These are phyloP conservation scores for Periconia macrospinosa DNA, from an alignment of 2,329 filamentous ascomycete genomes.

Conservation along the genomic window DNA sequence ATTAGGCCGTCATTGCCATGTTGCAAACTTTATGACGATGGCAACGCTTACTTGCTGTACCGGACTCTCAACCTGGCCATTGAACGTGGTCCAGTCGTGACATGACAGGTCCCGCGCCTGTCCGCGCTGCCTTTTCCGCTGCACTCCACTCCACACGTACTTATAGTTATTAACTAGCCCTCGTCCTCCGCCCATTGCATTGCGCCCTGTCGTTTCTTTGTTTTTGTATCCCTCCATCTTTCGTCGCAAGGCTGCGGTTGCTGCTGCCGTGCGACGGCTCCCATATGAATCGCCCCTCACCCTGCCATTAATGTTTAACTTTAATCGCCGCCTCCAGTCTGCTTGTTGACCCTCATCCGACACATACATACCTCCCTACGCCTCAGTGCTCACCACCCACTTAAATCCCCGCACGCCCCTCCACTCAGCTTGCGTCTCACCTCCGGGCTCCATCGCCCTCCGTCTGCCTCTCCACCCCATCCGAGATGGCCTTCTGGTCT, in stretches of 20 bases:
- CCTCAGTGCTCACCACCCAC: not conserved
- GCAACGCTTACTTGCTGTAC: not conserved
- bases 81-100: not conserved
- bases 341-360: no score
- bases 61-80: not conserved
- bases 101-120: not conserved
- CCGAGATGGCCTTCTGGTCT: constrained; percentile 24
- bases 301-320: not conserved
- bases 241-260: not conserved
- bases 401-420: not conserved
- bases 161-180: no score
- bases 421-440: not conserved
- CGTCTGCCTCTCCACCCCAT: not conserved
- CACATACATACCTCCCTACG: no score
- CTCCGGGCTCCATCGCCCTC: not conserved
- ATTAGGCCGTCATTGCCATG: not conserved
- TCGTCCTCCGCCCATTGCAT: not conserved
- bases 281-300: not conserved
- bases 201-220: not conserved
- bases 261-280: not conserved
- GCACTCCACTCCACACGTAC: not conserved
- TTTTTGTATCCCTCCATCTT: not conserved
- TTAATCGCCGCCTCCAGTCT: not conserved
- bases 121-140: not conserved
- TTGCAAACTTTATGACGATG: not conserved